Conservation (phyloP, 129 eudicot species). For the Flaveria sonorensis region DNA sequence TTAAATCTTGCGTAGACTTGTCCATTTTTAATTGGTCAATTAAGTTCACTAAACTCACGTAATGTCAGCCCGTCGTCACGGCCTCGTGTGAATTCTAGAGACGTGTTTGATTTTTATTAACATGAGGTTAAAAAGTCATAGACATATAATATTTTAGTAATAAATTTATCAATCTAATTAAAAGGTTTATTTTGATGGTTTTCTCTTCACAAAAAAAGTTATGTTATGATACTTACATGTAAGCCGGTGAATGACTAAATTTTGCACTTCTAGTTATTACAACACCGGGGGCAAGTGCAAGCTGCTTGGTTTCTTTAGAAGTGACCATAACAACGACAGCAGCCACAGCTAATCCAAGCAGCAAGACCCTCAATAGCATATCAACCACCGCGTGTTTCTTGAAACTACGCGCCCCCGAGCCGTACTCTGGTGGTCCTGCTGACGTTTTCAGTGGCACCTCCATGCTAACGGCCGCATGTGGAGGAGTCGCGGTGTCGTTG, state of each 20-base stretch:
- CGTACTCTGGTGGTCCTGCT: constrained; percentile 24
- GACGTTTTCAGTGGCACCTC: constrained; percentile 25
- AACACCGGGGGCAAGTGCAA: constrained; percentile 38
- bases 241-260: constrained; percentile 69
- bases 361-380: constrained; percentile 48
- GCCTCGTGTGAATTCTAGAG: not conserved
- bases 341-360: constrained; percentile 49
- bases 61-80: not conserved
- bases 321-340: constrained; percentile 74
- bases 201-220: not conserved
- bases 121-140: no score
- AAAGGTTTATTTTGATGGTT: no score
- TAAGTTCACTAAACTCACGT: not conserved
- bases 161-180: no score
- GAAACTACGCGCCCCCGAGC: constrained; percentile 1
- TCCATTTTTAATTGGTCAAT: no score
- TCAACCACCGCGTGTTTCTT: constrained; percentile 42
- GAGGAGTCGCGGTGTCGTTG: constrained; percentile 30
- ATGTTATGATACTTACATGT: constrained; percentile 15
- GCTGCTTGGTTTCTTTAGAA: constrained; percentile 43
- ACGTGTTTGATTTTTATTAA: not conserved
- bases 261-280: constrained; percentile 36
- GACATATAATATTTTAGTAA: no score
- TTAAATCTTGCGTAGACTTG: no score
- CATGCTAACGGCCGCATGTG: constrained; percentile 35